These are phyloP conservation scores for Phytophthora megakarya DNA, from an alignment of 352 stramenopile species.

Conservation along the genomic window DNA sequence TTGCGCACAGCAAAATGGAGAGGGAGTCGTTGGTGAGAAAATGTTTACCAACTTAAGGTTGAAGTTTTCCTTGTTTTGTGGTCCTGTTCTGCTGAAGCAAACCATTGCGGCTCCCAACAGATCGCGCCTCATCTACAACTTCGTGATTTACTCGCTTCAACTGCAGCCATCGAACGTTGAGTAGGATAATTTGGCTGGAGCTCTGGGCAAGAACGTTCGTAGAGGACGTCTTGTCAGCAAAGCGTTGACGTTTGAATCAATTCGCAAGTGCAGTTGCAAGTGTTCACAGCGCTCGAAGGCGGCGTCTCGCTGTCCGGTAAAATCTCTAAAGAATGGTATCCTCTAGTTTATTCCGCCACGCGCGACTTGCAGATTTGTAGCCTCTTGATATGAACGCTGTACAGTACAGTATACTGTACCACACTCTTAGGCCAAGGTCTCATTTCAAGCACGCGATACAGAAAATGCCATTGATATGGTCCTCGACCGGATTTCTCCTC, in stretches of 20 bases:
- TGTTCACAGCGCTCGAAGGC: background rate
- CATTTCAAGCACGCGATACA: background rate
- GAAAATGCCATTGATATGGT: background rate
- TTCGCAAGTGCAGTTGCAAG: background rate
- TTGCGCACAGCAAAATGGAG: background rate
- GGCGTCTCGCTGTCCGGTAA: conserved; percentile 1
- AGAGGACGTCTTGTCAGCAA: background rate
- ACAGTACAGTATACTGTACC: background rate
- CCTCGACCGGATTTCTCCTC: conserved; percentile 14
- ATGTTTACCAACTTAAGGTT: background rate
- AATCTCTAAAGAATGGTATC: background rate
- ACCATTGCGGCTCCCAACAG: conserved; percentile 16
- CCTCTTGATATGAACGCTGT: background rate
- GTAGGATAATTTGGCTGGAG: background rate
- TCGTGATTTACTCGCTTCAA: conserved; percentile 16
- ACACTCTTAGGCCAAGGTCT: background rate
- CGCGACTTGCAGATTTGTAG: conserved; percentile 1
- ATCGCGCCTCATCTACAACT: conserved; percentile 21
- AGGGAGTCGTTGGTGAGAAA: background rate
- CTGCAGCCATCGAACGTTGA: conserved; percentile 7
- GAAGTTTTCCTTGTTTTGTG: background rate
- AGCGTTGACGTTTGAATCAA: background rate
- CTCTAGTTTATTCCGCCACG: background rate
- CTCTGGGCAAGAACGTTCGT: conserved; percentile 5
- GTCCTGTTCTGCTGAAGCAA: background rate